Evolutionary conservation across 176 grass and related monocot species (phyloP).

Genomic region (Saccharum officinarum): DNA sequence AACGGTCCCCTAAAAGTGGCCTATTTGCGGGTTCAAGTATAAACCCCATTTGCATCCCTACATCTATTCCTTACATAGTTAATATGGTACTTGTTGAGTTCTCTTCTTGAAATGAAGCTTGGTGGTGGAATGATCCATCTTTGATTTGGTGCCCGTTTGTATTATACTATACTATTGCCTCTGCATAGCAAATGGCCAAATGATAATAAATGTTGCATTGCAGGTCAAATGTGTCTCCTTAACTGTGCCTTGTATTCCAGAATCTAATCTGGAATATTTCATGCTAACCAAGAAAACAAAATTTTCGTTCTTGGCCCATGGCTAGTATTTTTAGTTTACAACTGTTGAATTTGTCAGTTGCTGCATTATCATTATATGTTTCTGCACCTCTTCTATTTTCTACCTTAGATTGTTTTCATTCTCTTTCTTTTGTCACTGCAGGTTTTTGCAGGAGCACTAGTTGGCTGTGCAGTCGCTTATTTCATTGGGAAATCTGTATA

Average conservation of each 20-base stretch:
- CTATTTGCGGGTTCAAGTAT: background rate
- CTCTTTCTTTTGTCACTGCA: constrained; percentile 18
- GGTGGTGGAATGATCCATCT: background rate
- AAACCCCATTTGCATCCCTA: background rate
- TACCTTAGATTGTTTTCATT: constrained; percentile 2
- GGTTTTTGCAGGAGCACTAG: constrained; percentile 83
- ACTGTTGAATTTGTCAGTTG: background rate
- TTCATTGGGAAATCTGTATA: constrained; percentile 66
- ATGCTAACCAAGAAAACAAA: background rate
- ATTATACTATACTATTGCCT: background rate
- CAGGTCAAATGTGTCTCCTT: background rate
- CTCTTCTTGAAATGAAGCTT: background rate
- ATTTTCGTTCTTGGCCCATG: background rate
- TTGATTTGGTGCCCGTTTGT: background rate
- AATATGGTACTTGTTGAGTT: background rate
- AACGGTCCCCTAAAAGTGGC: background rate
- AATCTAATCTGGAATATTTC: background rate
- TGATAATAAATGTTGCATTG: background rate
- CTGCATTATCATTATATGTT: background rate
- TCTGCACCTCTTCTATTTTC: background rate
- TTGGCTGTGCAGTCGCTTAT: constrained; percentile 69
- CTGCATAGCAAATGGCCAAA: background rate
- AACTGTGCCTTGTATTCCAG: background rate
- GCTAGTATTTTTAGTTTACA: background rate
- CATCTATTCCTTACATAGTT: constrained; percentile 2